phyloP scores from a whole-genome alignment of 2,329 filamentous ascomycete species.

The Periconia sp. region DNA sequence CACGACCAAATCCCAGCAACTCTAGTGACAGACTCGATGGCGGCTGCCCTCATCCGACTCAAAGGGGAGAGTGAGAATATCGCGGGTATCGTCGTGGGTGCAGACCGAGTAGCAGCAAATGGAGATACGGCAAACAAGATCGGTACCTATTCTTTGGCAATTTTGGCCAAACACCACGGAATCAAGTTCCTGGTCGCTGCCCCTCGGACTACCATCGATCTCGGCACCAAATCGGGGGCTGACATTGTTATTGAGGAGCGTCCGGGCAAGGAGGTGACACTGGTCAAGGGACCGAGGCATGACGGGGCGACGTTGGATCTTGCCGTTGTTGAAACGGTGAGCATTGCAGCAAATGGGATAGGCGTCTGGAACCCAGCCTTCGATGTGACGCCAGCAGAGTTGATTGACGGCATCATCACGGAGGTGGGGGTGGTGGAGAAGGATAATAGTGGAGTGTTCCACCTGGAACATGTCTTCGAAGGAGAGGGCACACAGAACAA shows the following conservation, averaged over 20 bases:
- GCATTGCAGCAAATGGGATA: slow-evolving; percentile 75
- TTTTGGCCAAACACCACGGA: slow-evolving; percentile 84
- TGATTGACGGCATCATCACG: slow-evolving; percentile 94
- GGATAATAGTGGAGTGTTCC: slow-evolving; percentile 68
- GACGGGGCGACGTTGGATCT: slow-evolving; percentile 66
- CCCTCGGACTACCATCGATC: slow-evolving; percentile 90
- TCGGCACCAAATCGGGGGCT: slow-evolving; percentile 73
- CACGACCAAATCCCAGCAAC: slow-evolving; percentile 91
- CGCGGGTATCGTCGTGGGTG: slow-evolving; percentile 86
- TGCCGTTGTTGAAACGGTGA: slow-evolving; percentile 68
- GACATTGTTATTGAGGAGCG: slow-evolving; percentile 92
- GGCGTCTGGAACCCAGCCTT: slow-evolving; percentile 96
- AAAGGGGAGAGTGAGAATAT: slow-evolving; percentile 66
- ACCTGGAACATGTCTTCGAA: slow-evolving; percentile 51
- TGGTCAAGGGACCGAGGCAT: slow-evolving; percentile 74
- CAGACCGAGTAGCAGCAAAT: slow-evolving; percentile 92
- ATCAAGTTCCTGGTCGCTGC: slow-evolving; percentile 95
- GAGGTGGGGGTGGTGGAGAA: slow-evolving; percentile 88
- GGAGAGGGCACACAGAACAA: slow-evolving; percentile 22
- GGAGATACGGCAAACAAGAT: slow-evolving; percentile 99
- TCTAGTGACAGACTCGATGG: slow-evolving; percentile 96
- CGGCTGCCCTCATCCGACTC: slow-evolving; percentile 75
- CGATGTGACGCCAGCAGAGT: slow-evolving; percentile 83
- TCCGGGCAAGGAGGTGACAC: slow-evolving; percentile 77
- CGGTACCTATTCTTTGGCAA: slow-evolving; percentile 88